Base-by-base conservation (phyloP, 1,284 basidiomycete genomes). In the Athelia psychrophila region DNA sequence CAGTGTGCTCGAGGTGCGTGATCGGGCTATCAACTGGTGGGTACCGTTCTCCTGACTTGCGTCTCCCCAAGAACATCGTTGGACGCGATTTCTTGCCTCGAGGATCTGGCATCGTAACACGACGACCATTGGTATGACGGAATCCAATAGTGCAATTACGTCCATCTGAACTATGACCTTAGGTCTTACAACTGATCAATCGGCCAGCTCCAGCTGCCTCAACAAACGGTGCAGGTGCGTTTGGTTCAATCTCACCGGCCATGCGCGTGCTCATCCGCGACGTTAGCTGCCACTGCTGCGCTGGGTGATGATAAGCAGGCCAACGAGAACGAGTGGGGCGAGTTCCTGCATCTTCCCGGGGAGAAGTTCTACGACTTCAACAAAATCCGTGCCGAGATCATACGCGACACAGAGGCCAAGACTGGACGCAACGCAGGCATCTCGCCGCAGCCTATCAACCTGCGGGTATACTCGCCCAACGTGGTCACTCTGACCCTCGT, bases 311-410 rank as follows among this genome's bases (percentile, higher is more conserved):
- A 88, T 70, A 79, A 87, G 58, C 77, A 80, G 47, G 91, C 87
- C 66, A 97, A 95, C 69, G 77, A 85, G 54, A 86, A 97, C 63
- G 96, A 98, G 73, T 99, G 96, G 96, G 96, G 95, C 65, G 96
- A 99, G 74, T 99, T 99, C 78, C 76, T 98, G 44, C 94, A 97
- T 68, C 80, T 97, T 45, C 95, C 96, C 0, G 91, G 91, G 51
- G 92, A 98, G 74, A 98, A 98, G 74, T 97, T 98, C 76, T 89
- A 88, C 69, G 96, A 99, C 75, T 99, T 99, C 74, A 79, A 85
- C 75, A 96, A 97, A 79, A 97, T 98, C 66, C 81, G 95, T 56
- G 92, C 91, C 46, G 96, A 99, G 74, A 99, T 99, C 62, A 83
- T 98, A 30, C 86, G 88, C 55, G 96, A 99, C 68, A 99, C 96